Evolutionary conservation across 2,329 filamentous ascomycete genomes (phyloP), one percentile per base, ranked within the genome.

Genomic region (Verticillium isaacii): DNA sequence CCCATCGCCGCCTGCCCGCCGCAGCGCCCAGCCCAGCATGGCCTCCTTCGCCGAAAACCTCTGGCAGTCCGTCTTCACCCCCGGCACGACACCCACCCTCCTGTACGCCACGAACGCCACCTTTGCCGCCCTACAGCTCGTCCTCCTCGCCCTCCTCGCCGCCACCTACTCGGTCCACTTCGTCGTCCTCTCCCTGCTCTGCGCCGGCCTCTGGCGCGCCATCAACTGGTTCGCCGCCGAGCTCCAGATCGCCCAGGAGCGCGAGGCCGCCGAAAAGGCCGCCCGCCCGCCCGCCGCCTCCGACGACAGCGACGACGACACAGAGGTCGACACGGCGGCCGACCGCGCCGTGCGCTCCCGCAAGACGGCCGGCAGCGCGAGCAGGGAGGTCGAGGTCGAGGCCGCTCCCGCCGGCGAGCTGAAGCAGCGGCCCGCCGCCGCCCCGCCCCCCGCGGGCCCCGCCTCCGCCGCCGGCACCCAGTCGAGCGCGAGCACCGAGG

Each of bases 151-250:
- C 60, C 89, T 99, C 65, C 85, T 98, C 59, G 64, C 92, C 67
- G 89, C 87, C 61, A 99, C 94, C 8, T 87, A 90, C 76, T 96
- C 90, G 78, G 84, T 96, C 66, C 95, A 98, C 81, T 97, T 97
- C 71, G 74, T 92, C 65, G 82, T 94, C 62, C 85, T 99, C 6
- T 96, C 92, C 14, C 70, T 88, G 62, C 81, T 99, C 11, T 92
- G 87, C 66, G 93, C 80, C 36, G 90, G 91, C 5, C 82, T 98
- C 39, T 99, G 95, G 95, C 93, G 86, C 80, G 87, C 90, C 62
- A 93, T 98, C 78, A 98, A 98, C 83, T 99, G 95, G 95, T 98
- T 99, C 72, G 93, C 92, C 61, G 78, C 78, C 56, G 94, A 87
- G 78, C 73, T 87, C 57, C 77, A 77, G 64, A 72, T 73, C 58